Percentiles rank a stretch among this genome's conserved stretches.
These are phyloP conservation scores for Rhododendron ovatum DNA, from an alignment of 148 eudicot genomes.

Conservation along the genomic window DNA sequence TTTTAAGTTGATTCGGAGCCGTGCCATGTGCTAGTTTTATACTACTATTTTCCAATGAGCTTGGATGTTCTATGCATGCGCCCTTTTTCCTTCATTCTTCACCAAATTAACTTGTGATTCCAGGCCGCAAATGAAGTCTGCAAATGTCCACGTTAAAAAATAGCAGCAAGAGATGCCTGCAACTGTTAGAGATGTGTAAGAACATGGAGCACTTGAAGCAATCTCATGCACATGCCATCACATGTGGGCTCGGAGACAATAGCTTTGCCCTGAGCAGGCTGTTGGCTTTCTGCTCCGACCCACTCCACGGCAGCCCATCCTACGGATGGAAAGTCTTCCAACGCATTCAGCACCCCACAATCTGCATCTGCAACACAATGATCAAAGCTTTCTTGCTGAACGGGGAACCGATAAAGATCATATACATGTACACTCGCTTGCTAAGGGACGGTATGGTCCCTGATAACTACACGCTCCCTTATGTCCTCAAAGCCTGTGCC, in stretches of 20 bases:
- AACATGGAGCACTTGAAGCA: constrained; percentile 24
- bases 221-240: constrained; percentile 25
- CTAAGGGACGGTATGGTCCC: constrained; percentile 18
- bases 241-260: constrained; percentile 29
- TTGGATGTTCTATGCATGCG: neutral
- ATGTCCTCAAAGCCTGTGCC: constrained; percentile 28
- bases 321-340: constrained; percentile 28
- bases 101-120: neutral
- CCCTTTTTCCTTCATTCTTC: neutral
- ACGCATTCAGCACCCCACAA: constrained; percentile 26
- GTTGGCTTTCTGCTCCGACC: constrained; percentile 35
- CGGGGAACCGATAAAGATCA: constrained; percentile 9
- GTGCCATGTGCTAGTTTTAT: too few relatives aligned
- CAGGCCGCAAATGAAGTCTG: neutral
- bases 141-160: constrained; percentile 15
- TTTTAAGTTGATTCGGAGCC: too few relatives aligned
- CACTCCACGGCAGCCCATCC: constrained; percentile 16
- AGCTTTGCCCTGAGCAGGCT: constrained; percentile 34
- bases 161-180: constrained; percentile 24
- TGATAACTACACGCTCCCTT: constrained; percentile 42
- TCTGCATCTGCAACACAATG: constrained; percentile 33
- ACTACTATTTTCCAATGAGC: too few relatives aligned
- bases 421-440: constrained; percentile 10
- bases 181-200: constrained; percentile 26
- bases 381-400: constrained; percentile 29